A percentile compares a stretch with the other conserved stretches of the same genome.
Evolutionary conservation across 345 rosid species (phyloP).

Genomic region (Cardamine chenopodiifolia): DNA sequence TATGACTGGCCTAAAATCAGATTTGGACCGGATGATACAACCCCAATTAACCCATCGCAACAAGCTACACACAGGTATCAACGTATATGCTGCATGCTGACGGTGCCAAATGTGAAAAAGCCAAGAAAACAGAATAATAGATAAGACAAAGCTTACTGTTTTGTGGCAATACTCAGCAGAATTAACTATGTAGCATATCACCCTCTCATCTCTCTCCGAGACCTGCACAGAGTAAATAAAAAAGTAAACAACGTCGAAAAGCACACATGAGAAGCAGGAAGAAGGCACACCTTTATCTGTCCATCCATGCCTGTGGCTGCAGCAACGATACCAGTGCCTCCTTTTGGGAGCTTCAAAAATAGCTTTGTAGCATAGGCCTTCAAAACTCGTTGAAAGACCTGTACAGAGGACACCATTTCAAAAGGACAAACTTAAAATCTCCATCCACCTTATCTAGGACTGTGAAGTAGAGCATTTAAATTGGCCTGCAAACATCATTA

Average conservation of each 20-base stretch:
- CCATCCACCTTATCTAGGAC: constrained; percentile 2
- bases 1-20: constrained; percentile 4
- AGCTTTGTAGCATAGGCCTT: constrained; percentile 94
- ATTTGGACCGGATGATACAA: constrained; percentile 15
- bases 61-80: constrained; percentile 14
- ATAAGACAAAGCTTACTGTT: constrained; percentile 65
- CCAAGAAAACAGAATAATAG: constrained; percentile 25
- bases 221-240: constrained; percentile 52
- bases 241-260: background rate
- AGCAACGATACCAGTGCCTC: constrained; percentile 95
- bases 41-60: background rate
- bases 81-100: constrained; percentile 27
- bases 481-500: constrained; percentile 13
- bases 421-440: constrained; percentile 20
- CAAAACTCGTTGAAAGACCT: constrained; percentile 94
- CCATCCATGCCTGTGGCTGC: constrained; percentile 99
- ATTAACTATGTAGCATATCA: constrained; percentile 93
- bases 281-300: constrained; percentile 77
- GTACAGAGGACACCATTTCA: constrained; percentile 25
- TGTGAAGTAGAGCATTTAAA: background rate
- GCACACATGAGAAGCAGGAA: constrained; percentile 25
- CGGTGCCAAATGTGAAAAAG: constrained; percentile 4
- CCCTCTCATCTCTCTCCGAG: constrained; percentile 89
- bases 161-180: constrained; percentile 94
- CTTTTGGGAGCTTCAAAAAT: constrained; percentile 82